These are phyloP conservation scores for Pleoardoris graminearum DNA, from an alignment of 2,329 filamentous ascomycete species.

Conservation along the genomic window DNA sequence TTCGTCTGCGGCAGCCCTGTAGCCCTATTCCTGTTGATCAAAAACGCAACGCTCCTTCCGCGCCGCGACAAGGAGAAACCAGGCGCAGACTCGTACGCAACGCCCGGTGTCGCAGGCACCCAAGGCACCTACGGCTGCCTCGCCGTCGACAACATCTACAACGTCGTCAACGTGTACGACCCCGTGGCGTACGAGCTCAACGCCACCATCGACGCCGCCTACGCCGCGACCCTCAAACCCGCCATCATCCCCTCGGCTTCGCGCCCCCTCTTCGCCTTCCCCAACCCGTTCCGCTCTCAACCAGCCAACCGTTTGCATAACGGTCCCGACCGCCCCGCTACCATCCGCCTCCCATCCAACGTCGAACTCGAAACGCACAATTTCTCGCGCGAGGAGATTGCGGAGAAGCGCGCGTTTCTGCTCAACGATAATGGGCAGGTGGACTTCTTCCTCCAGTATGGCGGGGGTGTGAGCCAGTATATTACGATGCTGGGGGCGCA, in stretches of 20 bases:
- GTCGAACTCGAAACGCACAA: conserved; percentile 96
- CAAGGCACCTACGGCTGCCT: conserved; percentile 83
- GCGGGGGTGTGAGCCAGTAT: conserved; percentile 92
- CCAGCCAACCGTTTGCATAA: conserved; percentile 21
- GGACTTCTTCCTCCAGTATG: conserved; percentile 83
- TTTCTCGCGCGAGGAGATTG: conserved; percentile 88
- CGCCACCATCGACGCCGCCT: conserved; percentile 80
- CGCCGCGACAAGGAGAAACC: conserved; percentile 76
- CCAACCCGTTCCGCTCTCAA: conserved; percentile 25
- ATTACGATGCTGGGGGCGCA: conserved; percentile 96
- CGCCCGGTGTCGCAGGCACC: conserved; percentile 69
- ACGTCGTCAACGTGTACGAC: conserved; percentile 76
- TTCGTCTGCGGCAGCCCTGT: conserved; percentile 90
- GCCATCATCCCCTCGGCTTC: conserved; percentile 78
- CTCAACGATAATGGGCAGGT: conserved; percentile 97
- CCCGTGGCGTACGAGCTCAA: conserved; percentile 92
- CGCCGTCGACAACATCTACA: conserved; percentile 95
- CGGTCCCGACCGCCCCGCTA: conserved; percentile 26
- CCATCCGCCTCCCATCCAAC: conserved; percentile 50
- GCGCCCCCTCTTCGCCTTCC: conserved; percentile 41
- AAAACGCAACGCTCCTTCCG: conserved; percentile 72
- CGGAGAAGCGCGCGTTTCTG: conserved; percentile 82
- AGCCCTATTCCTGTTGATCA: conserved; percentile 89
- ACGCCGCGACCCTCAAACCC: conserved; percentile 74
- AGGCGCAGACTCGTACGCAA: conserved; percentile 63